Evolutionary conservation across 768 basidiomycete species (phyloP).

Genomic region (Tricholoma furcatifolium): DNA sequence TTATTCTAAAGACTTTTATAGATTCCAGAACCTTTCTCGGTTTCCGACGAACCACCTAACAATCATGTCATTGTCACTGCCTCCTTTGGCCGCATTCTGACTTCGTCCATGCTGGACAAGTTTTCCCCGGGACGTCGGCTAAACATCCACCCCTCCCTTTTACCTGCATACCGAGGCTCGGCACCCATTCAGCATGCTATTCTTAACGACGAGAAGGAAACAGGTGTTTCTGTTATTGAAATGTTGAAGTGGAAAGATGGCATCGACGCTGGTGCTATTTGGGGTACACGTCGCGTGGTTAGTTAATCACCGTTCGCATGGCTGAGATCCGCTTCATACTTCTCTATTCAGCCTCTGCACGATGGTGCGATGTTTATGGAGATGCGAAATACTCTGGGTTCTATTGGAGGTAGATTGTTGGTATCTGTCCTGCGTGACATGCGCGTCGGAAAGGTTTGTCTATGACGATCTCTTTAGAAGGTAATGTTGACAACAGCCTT

Average conservation of each 20-base stretch:
- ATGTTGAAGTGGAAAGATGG: constrained; percentile 70
- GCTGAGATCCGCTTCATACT: neutral
- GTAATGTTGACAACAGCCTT: neutral
- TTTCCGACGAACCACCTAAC: constrained; percentile 23
- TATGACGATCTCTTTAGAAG: neutral
- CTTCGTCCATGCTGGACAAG: constrained; percentile 53
- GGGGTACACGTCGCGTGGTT: constrained; percentile 55
- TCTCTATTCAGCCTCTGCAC: constrained; percentile 46
- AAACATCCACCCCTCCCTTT: constrained; percentile 88
- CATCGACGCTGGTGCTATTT: constrained; percentile 78
- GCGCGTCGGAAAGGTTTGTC: constrained; percentile 49
- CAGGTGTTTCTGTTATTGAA: constrained; percentile 80
- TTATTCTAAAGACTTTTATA: neutral
- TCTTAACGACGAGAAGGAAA: constrained; percentile 60
- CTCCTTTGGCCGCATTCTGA: constrained; percentile 88
- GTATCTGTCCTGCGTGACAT: constrained; percentile 70
- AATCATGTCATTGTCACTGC: constrained; percentile 77
- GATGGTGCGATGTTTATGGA: constrained; percentile 48
- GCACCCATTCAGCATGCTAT: constrained; percentile 88
- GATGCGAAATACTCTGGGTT: constrained; percentile 59
- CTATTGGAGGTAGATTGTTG: constrained; percentile 65
- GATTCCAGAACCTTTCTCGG: constrained; percentile 40
- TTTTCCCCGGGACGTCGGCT: constrained; percentile 63
- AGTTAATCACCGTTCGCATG: constrained; percentile 18
- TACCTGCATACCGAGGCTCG: constrained; percentile 87